A percentile compares a stretch with the other conserved stretches of the same genome.
phyloP scores from a whole-genome alignment of 2,329 filamentous ascomycete species.

The Dendryphion nanum region DNA sequence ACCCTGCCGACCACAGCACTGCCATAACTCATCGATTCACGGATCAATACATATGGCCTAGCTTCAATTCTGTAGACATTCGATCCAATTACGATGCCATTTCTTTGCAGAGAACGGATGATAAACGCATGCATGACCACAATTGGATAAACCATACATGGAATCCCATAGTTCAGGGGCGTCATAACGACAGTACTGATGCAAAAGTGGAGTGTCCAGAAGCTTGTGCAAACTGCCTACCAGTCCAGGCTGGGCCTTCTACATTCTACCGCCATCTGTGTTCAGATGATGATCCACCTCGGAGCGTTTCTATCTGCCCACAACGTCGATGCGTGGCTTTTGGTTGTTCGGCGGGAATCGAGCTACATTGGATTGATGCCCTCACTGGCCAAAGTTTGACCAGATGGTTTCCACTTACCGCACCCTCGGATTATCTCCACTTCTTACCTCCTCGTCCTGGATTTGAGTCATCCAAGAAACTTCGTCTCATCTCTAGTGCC shows the following conservation, averaged over 20 bases:
- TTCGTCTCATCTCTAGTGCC: constrained; percentile 63
- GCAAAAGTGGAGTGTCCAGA: neutral
- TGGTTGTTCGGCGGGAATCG: constrained; percentile 61
- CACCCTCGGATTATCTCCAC: constrained; percentile 57
- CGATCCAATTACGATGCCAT: constrained; percentile 21
- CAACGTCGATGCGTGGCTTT: constrained; percentile 64
- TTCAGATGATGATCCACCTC: constrained; percentile 60
- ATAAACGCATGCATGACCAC: constrained; percentile 16
- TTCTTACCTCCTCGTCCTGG: constrained; percentile 58
- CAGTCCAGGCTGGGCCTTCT: constrained; percentile 30
- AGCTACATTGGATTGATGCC: constrained; percentile 60
- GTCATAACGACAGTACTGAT: neutral
- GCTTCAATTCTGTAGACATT: constrained; percentile 27
- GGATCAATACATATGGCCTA: neutral
- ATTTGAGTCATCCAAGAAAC: constrained; percentile 54
- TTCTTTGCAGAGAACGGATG: constrained; percentile 19
- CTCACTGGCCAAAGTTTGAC: constrained; percentile 51
- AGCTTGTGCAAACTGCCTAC: constrained; percentile 14
- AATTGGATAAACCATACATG: constrained; percentile 31
- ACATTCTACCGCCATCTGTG: constrained; percentile 55
- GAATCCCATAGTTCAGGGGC: constrained; percentile 19
- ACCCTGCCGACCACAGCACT: constrained; percentile 6
- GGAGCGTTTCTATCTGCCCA: constrained; percentile 66
- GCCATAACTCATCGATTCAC: constrained; percentile 5
- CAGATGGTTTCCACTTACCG: constrained; percentile 56